Evolutionary conservation across 495 filamentous ascomycete species (phyloP).

Genomic region (Lepraria neglecta): DNA sequence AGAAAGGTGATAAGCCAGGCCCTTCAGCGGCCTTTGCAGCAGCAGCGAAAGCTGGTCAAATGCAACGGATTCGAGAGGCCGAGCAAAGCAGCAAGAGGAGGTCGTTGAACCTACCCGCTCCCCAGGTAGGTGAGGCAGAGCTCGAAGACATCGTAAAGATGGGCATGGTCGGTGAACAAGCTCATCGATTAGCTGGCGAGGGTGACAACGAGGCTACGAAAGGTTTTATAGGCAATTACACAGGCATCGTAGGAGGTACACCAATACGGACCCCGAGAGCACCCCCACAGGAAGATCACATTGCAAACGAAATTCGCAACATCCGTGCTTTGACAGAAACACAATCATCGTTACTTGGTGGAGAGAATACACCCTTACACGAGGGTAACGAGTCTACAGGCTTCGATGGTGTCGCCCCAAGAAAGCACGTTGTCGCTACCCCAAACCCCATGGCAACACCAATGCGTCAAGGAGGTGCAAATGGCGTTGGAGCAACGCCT

Average conservation of each 20-base stretch:
- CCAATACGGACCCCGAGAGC: slow-evolving; percentile 89
- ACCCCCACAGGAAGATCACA: slow-evolving; percentile 85
- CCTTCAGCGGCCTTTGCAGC: slow-evolving; percentile 71
- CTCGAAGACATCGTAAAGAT: slow-evolving; percentile 98
- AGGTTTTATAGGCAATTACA: slow-evolving; percentile 80
- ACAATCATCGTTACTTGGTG: slow-evolving; percentile 89
- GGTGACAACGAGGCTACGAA: slow-evolving; percentile 82
- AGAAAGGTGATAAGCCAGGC: slow-evolving; percentile 77
- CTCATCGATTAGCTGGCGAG: slow-evolving; percentile 64
- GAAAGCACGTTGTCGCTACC: slow-evolving; percentile 73
- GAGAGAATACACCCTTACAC: slow-evolving; percentile 84
- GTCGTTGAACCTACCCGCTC: slow-evolving; percentile 69
- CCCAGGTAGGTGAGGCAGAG: slow-evolving; percentile 87
- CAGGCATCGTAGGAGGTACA: slow-evolving; percentile 67
- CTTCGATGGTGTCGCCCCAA: slow-evolving; percentile 78
- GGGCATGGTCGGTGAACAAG: slow-evolving; percentile 89
- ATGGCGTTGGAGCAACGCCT: slow-evolving; percentile 68
- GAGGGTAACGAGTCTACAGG: slow-evolving; percentile 78
- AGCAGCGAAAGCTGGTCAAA: slow-evolving; percentile 88
- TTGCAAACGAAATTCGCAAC: slow-evolving; percentile 94
- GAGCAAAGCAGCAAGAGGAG: slow-evolving; percentile 93
- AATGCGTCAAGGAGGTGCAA: slow-evolving; percentile 56
- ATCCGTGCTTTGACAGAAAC: slow-evolving; percentile 90
- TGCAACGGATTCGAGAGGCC: slow-evolving; percentile 93
- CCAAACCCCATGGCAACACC: slow-evolving; percentile 96